phyloP scores from a whole-genome alignment of 169 alveolate genomes.

The Condylostoma magnum region DNA sequence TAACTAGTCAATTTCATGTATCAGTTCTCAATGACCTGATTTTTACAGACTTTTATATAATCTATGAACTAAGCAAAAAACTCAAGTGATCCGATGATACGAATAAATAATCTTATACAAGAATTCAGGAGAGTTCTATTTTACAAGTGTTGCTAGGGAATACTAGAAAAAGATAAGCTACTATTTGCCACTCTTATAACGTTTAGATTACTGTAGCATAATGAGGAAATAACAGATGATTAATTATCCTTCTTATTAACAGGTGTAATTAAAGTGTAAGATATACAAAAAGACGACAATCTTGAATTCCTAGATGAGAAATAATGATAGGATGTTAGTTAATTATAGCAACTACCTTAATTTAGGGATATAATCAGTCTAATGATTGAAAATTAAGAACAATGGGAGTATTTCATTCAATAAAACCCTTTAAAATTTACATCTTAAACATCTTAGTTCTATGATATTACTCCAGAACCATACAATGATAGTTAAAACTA shows the following conservation, averaged over 20 bases:
- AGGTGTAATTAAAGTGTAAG: slow-evolving; percentile 80
- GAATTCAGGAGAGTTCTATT: slow-evolving; percentile 67
- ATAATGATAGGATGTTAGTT: slow-evolving; percentile 63
- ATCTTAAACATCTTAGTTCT: too few species aligned
- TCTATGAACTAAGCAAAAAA: too few species aligned
- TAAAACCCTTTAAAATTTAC: too few species aligned
- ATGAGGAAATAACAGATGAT: slow-evolving; percentile 57
- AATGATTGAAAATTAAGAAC: slow-evolving; percentile 68
- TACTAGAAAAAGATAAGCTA: slow-evolving; percentile 84
- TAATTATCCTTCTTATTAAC: slow-evolving; percentile 81
- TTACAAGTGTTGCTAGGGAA: slow-evolving; percentile 77
- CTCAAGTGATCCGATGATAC: too few species aligned
- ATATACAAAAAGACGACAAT: slow-evolving; percentile 23
- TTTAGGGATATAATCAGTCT: slow-evolving; percentile 60
- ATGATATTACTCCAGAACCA: too few species aligned
- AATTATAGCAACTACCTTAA: slow-evolving; percentile 68
- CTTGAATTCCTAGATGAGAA: too few species aligned
- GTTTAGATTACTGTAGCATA: slow-evolving; percentile 70
- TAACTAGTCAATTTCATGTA: slow-evolving; percentile 95
- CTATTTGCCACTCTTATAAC: slow-evolving; percentile 76
- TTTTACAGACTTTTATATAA: too few species aligned
- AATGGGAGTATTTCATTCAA: slow-evolving; percentile 69
- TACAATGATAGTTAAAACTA: too few species aligned
- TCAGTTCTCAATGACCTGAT: too few species aligned
- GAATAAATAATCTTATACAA: slow-evolving; percentile 66